A percentile compares a stretch with the other conserved stretches of the same genome.
phyloP scores from a whole-genome alignment of 2,329 filamentous ascomycete genomes.

The Pseudofabraea citricarpa region DNA sequence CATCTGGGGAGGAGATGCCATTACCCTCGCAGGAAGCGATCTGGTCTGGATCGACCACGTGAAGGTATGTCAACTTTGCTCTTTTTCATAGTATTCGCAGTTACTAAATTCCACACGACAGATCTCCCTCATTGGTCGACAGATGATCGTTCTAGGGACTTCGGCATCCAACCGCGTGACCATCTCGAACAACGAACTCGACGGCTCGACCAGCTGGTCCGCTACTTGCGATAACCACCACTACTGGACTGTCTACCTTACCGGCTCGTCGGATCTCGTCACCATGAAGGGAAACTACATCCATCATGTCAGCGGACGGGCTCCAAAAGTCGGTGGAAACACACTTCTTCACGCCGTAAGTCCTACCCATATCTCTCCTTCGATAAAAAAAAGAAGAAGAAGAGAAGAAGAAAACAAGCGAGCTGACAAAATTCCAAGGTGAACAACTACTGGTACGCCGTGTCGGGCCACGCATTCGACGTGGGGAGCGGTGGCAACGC shows the following conservation, averaged over 20 bases:
- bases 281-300: constrained; percentile 40
- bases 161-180: constrained; percentile 33
- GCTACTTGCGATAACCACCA: constrained; percentile 39
- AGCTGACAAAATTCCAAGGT: too few species aligned
- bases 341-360: too few species aligned
- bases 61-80: constrained; percentile 17
- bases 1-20: constrained; percentile 34
- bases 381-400: too few species aligned
- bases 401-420: too few species aligned
- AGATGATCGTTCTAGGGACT: constrained; percentile 35
- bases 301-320: constrained; percentile 38
- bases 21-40: constrained; percentile 27
- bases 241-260: constrained; percentile 41
- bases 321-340: constrained; percentile 36
- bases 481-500: constrained; percentile 25
- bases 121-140: constrained; percentile 37
- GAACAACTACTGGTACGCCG: constrained; percentile 38
- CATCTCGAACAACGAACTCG: constrained; percentile 41
- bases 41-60: constrained; percentile 32
- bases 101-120: too few species aligned
- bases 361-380: too few species aligned
- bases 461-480: constrained; percentile 41
- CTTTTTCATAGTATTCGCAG: too few species aligned
- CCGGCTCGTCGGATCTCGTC: constrained; percentile 33
- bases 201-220: constrained; percentile 37